Base-by-base conservation (phyloP, 345 rosid species). In the Eutrema heterophyllum region DNA sequence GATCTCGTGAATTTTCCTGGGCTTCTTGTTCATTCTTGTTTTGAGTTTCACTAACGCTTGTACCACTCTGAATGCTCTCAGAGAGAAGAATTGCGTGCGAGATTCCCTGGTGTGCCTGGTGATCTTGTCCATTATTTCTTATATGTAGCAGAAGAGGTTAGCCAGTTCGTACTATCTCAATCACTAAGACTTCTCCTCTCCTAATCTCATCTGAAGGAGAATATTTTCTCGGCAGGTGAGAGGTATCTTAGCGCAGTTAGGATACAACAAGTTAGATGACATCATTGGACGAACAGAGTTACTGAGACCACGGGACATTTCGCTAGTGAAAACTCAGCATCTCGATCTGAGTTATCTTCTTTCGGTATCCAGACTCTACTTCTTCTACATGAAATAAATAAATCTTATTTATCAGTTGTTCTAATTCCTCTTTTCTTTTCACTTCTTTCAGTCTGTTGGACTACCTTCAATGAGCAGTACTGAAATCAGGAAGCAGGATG, bases 101-200 rank as follows among this genome's bases (percentile, higher is more conserved):
- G 99, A 54, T 95, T 95, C 86, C 99, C 99, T 53, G 97, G 99
- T 75, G 97, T 95, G 39, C 99, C 99, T 76, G 97, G 96, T 80
- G 99, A 95, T 82, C 97, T 95, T 79, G 99, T 92, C 66, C 92
- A 92, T 74, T 95, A 61, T 85, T 95, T 95, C 80, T 72, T 92
- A 45, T 95, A 95, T 57, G 97, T 95, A 70, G 99, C 99, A 14
- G 99, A 95, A 88, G 99, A 95, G 97, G 99, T 95, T 72, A 67
- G 38, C 24, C 18, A 65, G 36, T 44, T 62, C 13, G 9, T 52
- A 79, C 57, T 46, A 14, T 57, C 62, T 61, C 45, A 53, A 26
- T 68, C 63, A 14, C 24, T 51, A 41, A 58, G 12, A 49, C 30
- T 50, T 40, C 3, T 60, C 27, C 0, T 43, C 43, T 68, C 40